Evolutionary conservation across 495 filamentous ascomycete species (phyloP), one percentile per base, ranked within the genome.

Genomic region (Talaromyces proteolyticus): DNA sequence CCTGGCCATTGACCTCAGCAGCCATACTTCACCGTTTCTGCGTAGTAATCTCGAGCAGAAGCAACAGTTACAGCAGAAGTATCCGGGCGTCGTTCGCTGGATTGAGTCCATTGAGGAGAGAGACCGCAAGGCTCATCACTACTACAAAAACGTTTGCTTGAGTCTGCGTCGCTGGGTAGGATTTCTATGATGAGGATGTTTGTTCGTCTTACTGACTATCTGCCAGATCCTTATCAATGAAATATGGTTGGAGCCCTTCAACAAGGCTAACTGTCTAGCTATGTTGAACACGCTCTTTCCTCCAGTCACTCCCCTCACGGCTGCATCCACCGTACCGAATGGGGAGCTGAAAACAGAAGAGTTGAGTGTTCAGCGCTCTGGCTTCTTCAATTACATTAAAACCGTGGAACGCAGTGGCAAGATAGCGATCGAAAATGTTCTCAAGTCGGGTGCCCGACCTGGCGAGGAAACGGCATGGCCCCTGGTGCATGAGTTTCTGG

Each of bases 231-330:
- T 89, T 40, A 77, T 88, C 57, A 85, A 88, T 51, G 86, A 89
- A 55, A 75, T 89, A 59, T 75, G 81, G 22, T 65, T 85, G 17
- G 67, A 74, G 44, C 81, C 82, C 0, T 81, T 82, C 66, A 80
- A 80, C 64, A 84, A 84, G 57, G 74, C 74, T 58, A 87, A 87
- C 56, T 84, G 84, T 62, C 74, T 87, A 47, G 86, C 83, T 45
- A 82, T 89, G 77, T 77, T 89, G 36, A 89, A 89, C 66, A 88
- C 85, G 20, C 72, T 89, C n/a, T 84, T 87, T 54, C 85, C 85
- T 17, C 81, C 75, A 18, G 61, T 72, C 24, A 73, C 67, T 44
- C 60, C 58, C 25, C 49, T 49, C 38, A 52, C 56, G 10, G 60
- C 68, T 5, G 66, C 71, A 2, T 74, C 74, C 17, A 54, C 63